Evolutionary conservation across 2,329 filamentous ascomycete genomes (phyloP), one percentile per base, ranked within the genome.

Genomic region (Botrytis paeoniae): DNA sequence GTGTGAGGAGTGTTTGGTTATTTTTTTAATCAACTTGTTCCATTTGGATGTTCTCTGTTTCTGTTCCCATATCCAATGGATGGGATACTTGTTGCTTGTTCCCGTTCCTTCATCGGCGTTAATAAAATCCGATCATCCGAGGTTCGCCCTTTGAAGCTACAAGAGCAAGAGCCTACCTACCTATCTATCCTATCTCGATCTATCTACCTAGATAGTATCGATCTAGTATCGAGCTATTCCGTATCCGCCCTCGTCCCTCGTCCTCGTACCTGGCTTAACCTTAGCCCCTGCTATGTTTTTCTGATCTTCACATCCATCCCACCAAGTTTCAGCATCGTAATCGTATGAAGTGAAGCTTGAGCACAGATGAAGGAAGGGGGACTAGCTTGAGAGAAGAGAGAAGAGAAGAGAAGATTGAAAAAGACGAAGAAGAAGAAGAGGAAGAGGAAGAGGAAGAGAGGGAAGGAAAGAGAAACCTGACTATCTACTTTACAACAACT

Each of bases 321-420:
- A 65, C 62, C 62, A 48, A n/a, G 60, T 73, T 69, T 75, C 65
- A 73, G 75, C 75, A 65, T 65, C 62, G 62, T 48, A 57, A 65
- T 65, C 62, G 62, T 48, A 32, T 57, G 51, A 4, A 48, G 8
- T 65, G 41, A 65, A 48, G 62, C 62, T 65, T 48, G 62, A 65
- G 62, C 41, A 65, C 35, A 18, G 65, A 57, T 62, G 32, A 25
- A 43, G 14, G 35, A 51, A n/a, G 39, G 61, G n/a, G n/a, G 7
- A 29, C 16, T 18, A 29, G n/a, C 61, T 45, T 1, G 61, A 45
- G 61, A 63, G 22, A 61, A 39, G 39, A 54, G 25, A 51, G 48
- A 51, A 51, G 48, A 61, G 61, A 29, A 57, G 51, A 57, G 51
- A 57, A 57, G 61, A 10, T 63, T 18, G 60, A 20, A 20, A 43